Evolutionary conservation across 257 asterid species (phyloP).

Genomic region (Knoxia roxburghii): DNA sequence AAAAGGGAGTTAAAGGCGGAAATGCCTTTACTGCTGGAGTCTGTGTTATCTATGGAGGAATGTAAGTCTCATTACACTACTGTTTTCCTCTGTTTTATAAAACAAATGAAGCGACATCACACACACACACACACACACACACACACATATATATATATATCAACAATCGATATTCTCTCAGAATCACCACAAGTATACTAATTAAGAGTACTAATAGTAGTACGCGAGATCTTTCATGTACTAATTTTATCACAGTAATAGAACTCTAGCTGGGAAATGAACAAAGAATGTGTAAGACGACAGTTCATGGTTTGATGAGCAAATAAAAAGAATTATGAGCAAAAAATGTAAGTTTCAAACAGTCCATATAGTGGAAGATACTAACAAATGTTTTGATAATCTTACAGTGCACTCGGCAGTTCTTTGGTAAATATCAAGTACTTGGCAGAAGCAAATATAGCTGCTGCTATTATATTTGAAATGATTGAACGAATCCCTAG

Average conservation of each 20-base stretch:
- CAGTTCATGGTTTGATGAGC: too few relatives aligned
- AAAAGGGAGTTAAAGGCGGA: conserved; percentile 22
- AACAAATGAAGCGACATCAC: not conserved
- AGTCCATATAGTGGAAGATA: not conserved
- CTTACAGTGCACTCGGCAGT: conserved; percentile 15
- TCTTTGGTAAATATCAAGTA: conserved; percentile 16
- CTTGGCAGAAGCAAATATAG: conserved; percentile 23
- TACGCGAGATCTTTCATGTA: too few relatives aligned
- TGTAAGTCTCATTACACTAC: conserved; percentile 17
- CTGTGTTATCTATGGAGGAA: conserved; percentile 21
- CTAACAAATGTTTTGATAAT: not conserved
- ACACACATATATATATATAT: too few relatives aligned
- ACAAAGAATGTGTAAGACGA: too few relatives aligned
- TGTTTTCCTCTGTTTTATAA: not conserved
- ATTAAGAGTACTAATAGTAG: too few relatives aligned
- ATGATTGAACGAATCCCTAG: conserved; percentile 21
- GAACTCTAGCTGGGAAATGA: too few relatives aligned
- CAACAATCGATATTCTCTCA: too few relatives aligned
- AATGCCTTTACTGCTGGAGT: conserved; percentile 19
- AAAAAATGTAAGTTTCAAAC: not conserved
- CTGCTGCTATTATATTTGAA: conserved; percentile 19
- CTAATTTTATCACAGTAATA: too few relatives aligned
- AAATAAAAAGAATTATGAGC: too few relatives aligned
- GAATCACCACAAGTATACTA: too few relatives aligned
- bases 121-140: too few relatives aligned